These are phyloP conservation scores for Moricandia arvensis DNA, from an alignment of 345 rosid species.

Conservation along the genomic window DNA sequence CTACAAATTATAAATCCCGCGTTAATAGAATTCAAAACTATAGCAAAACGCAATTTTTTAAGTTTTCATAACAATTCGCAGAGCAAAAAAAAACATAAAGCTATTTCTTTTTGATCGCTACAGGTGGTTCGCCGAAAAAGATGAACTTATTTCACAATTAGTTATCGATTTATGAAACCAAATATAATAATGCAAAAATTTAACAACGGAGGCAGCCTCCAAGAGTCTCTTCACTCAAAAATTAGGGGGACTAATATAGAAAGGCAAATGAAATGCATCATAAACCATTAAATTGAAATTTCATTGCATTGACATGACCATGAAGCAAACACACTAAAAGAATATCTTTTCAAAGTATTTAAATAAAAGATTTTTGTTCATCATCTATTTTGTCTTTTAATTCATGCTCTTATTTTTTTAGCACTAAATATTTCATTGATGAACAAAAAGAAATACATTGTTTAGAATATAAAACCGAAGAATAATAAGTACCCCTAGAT, in stretches of 20 bases:
- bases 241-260: background rate
- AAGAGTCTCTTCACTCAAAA: background rate
- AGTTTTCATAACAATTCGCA: background rate
- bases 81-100: background rate
- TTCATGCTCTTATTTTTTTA: background rate
- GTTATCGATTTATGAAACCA: background rate
- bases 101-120: background rate
- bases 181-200: background rate
- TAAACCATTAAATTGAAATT: background rate
- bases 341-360: background rate
- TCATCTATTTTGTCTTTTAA: background rate
- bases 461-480: no score
- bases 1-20: background rate
- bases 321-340: background rate
- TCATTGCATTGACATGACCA: background rate
- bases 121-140: background rate
- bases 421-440: no score
- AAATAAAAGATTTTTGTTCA: background rate
- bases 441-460: no score
- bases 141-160: background rate
- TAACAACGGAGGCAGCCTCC: background rate
- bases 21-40: background rate
- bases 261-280: background rate
- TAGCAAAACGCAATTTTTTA: background rate
- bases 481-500: no score